Evolutionary conservation across 208 protist genomes (phyloP).

Genomic region (Leishmania major): DNA sequence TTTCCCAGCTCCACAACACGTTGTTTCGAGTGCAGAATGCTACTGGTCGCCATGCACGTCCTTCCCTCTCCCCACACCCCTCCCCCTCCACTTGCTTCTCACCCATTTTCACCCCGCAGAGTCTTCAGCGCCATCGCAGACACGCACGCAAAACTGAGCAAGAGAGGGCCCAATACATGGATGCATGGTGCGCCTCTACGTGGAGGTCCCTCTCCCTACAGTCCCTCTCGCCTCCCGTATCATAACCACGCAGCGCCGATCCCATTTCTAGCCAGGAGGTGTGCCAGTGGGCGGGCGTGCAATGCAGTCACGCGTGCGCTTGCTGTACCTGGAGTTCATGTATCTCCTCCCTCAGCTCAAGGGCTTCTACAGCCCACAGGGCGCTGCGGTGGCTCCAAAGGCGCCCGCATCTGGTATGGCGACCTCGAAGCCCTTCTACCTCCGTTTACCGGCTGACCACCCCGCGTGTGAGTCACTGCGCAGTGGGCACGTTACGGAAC

Average conservation of each 20-base stretch:
- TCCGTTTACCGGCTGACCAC: conserved; percentile 19
- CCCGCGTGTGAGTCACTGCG: conserved; percentile 13
- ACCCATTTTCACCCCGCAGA: not conserved
- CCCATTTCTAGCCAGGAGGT: not conserved
- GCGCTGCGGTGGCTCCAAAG: not conserved
- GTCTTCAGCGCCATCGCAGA: not conserved
- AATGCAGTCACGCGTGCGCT: conserved; percentile 47
- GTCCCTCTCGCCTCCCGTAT: no score
- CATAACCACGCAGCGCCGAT: not conserved
- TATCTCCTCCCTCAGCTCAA: conserved; percentile 47
- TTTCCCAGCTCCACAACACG: not conserved
- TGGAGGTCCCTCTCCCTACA: no score
- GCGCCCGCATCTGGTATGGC: not conserved
- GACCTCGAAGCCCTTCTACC: conserved; percentile 5
- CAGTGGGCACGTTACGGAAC: not conserved
- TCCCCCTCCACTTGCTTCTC: not conserved
- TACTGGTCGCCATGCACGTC: not conserved
- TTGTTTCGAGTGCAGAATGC: not conserved
- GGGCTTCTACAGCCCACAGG: conserved; percentile 20
- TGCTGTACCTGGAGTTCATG: conserved; percentile 78
- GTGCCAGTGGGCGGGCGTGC: not conserved
- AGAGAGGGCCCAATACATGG: not conserved
- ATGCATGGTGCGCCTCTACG: not conserved
- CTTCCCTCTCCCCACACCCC: not conserved
- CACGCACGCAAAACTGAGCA: not conserved